Conservation (phyloP, 2,329 filamentous ascomycete species). For the Sordariomycetes sp. region DNA sequence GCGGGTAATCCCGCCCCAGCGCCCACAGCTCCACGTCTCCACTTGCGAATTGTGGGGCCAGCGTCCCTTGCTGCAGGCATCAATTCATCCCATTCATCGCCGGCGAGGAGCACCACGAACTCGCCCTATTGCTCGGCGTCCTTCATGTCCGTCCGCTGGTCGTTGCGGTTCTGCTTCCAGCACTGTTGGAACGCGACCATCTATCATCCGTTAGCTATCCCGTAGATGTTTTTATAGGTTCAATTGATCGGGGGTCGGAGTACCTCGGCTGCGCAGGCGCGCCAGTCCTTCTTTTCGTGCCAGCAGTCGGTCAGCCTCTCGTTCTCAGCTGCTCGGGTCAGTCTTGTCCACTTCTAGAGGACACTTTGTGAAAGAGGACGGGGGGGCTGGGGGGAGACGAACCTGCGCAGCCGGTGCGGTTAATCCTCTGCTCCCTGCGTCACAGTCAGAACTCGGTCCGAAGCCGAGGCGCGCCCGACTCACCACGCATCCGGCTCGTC, state of each 20-base stretch:
- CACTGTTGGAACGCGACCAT: slow-evolving; percentile 5
- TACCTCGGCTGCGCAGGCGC: slow-evolving; percentile 79
- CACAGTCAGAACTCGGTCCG: neutral
- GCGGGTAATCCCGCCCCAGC: neutral
- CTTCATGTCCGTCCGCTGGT: slow-evolving; percentile 4
- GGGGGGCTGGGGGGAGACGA: slow-evolving; percentile 14
- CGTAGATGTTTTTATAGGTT: neutral
- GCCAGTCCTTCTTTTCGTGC: slow-evolving; percentile 93
- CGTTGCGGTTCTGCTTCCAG: slow-evolving; percentile 6
- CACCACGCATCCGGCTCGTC: slow-evolving; percentile 97
- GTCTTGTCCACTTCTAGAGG: neutral
- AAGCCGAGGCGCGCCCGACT: slow-evolving; percentile 14
- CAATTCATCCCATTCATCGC: neutral
- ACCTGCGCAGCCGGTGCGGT: slow-evolving; percentile 92
- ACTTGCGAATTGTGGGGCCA: neutral
- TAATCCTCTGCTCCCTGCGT: slow-evolving; percentile 90
- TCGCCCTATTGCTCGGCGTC: neutral
- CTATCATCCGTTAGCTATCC: neutral
- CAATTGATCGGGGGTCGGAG: neutral
- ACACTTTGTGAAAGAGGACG: neutral
- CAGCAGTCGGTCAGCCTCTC: slow-evolving; percentile 89
- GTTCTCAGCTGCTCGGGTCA: slow-evolving; percentile 63
- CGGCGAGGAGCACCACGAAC: neutral
- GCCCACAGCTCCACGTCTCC: neutral
- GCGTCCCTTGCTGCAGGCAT: neutral